Evolutionary conservation across 306 rosid genomes (phyloP).

Genomic region (Amphicarpaea edgeworthii): DNA sequence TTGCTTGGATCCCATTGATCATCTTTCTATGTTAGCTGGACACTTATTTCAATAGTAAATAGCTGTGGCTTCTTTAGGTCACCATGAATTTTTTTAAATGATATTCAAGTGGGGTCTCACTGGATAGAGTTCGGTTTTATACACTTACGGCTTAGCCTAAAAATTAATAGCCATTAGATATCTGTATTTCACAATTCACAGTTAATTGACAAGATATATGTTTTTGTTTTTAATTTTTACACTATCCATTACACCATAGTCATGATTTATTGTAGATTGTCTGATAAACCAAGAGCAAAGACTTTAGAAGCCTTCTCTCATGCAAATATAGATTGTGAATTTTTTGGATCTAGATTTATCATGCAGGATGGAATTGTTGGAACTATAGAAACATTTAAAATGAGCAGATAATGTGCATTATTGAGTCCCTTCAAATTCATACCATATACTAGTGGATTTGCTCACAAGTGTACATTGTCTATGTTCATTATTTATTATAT

Average conservation of each 20-base stretch:
- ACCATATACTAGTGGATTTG: constrained; percentile 5
- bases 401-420: background rate
- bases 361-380: background rate
- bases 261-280: background rate
- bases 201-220: background rate
- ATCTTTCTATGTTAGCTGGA: constrained; percentile 7
- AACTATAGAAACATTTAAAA: constrained; percentile 12
- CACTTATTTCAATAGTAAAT: constrained; percentile 1
- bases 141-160: background rate
- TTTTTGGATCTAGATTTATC: background rate
- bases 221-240: background rate
- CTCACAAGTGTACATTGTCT: constrained; percentile 20
- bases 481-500: constrained; percentile 2
- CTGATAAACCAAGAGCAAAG: constrained; percentile 28
- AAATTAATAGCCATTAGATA: constrained; percentile 15
- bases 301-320: background rate
- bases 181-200: background rate
- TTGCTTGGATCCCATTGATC: background rate
- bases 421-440: constrained; percentile 11
- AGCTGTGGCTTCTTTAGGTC: background rate
- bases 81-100: background rate
- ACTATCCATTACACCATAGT: background rate
- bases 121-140: background rate
- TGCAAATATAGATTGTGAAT: background rate
- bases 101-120: background rate